Percentiles rank a stretch among this genome's conserved stretches.
Conservation (phyloP, 305 asterid species). For the Lippia alba region DNA sequence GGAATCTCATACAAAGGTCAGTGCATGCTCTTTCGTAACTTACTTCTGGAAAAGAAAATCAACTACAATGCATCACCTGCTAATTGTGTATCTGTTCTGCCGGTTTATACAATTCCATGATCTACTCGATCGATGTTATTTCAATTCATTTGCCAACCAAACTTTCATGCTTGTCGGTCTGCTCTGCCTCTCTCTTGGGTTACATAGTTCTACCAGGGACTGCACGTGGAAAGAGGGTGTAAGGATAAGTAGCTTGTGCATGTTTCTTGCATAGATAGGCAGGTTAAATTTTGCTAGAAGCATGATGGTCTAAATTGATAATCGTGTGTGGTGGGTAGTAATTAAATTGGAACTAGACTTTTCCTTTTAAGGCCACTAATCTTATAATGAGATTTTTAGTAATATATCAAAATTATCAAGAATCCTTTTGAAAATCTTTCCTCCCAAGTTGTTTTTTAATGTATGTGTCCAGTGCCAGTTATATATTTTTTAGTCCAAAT, state of each 20-base stretch:
- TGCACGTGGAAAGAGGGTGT: constrained; percentile 4
- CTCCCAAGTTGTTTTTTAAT: not conserved
- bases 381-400: constrained; percentile 13
- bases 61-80: not conserved
- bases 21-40: constrained; percentile 23
- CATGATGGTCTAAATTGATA: constrained; percentile 8
- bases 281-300: not conserved
- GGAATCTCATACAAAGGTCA: constrained; percentile 85
- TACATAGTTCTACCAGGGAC: not conserved
- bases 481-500: not conserved
- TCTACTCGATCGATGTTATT: constrained; percentile 6
- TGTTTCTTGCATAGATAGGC: constrained; percentile 6
- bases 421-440: not conserved
- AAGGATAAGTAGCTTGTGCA: constrained; percentile 18
- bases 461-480: not conserved
- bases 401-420: no score
- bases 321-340: not conserved
- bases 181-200: constrained; percentile 3
- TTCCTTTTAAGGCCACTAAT: constrained; percentile 10
- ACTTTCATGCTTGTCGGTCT: constrained; percentile 2
- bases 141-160: constrained; percentile 1
- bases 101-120: not conserved
- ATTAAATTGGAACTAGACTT: not conserved
- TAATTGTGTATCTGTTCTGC: constrained; percentile 20
- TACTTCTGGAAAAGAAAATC: not conserved